phyloP scores from a whole-genome alignment of 176 grass and related monocot genomes.

The Elymus sibiricus region DNA sequence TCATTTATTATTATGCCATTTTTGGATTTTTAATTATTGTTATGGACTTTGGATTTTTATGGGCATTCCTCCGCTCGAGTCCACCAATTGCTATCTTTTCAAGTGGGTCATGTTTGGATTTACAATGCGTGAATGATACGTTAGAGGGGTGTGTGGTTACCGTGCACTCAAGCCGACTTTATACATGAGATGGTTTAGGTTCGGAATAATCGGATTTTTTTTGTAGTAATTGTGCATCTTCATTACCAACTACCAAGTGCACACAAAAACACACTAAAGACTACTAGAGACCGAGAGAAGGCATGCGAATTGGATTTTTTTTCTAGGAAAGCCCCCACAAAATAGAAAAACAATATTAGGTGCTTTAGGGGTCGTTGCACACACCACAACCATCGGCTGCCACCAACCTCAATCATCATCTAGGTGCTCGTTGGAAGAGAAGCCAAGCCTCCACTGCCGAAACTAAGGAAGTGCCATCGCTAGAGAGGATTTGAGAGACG shows the following conservation, averaged over 20 bases:
- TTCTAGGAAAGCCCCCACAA: neutral
- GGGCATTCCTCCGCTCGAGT: neutral
- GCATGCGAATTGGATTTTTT: too few species aligned
- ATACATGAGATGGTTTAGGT: neutral
- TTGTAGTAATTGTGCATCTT: neutral
- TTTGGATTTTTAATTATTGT: neutral
- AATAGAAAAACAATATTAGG: neutral
- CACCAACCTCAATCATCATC: too few species aligned
- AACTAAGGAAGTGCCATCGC: neutral
- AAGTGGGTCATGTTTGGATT: neutral
- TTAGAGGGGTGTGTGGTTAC: neutral
- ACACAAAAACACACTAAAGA: neutral
- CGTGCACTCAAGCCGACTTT: neutral
- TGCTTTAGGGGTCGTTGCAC: neutral
- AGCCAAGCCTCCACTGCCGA: neutral
- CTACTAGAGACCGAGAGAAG: neutral
- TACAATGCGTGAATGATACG: neutral
- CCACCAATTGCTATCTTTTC: neutral
- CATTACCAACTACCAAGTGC: neutral
- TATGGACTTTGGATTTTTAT: neutral
- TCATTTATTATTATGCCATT: neutral
- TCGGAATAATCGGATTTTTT: too few species aligned
- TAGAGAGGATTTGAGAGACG: neutral
- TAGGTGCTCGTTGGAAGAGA: neutral
- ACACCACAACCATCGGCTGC: too few species aligned